Base-by-base conservation (phyloP, 805 yeast species). In the Candida railenensis region DNA sequence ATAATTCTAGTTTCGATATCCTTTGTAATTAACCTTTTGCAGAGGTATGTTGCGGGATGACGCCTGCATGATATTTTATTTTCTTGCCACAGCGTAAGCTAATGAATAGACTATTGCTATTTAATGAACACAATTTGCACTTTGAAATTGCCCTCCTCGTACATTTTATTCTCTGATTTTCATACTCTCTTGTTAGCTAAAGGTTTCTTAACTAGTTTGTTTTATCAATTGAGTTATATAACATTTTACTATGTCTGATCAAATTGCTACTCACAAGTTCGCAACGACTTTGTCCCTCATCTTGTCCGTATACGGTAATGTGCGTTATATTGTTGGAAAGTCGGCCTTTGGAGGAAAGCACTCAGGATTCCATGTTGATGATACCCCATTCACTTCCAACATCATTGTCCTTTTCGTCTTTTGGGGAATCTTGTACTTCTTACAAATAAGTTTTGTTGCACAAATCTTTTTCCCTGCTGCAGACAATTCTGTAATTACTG, bases 381-480 rank as follows among this genome's bases (percentile, higher is more conserved):
- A 76, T 55, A 88, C 94, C 2, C 94, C 96, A 12, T 87, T 87
- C 70, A 78, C 89, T 2, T 81, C 82, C 14, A 74, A 76, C 48
- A 61, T 74, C 11, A 47, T 80, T 12, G 69, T 81, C 14, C 62
- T 75, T 2, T 62, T 80, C 37, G 62, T 77, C 11, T 87, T 73
- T 65, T 87, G 91, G 91, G 67, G 69, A 2, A 48, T 82, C 28
- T 66, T 78, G 21, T 74, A 78, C 48, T 47, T 79, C 2, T 57
- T 76, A 34, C 95, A 87, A 63, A 58, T 77, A 33, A 56, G 70
- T 33, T 83, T 78, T 54, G 69, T 80, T 36, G 48, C 66, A 15
- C 79, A 77, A 53, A 71, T 65, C 53, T 77, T 76, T 53, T 54
- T 63, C 46, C 74, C 75, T 4, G 54, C 56, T 19, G 57, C 51